Conservation (phyloP, 164 flowering plant species). For the Liriodendron chinense region DNA sequence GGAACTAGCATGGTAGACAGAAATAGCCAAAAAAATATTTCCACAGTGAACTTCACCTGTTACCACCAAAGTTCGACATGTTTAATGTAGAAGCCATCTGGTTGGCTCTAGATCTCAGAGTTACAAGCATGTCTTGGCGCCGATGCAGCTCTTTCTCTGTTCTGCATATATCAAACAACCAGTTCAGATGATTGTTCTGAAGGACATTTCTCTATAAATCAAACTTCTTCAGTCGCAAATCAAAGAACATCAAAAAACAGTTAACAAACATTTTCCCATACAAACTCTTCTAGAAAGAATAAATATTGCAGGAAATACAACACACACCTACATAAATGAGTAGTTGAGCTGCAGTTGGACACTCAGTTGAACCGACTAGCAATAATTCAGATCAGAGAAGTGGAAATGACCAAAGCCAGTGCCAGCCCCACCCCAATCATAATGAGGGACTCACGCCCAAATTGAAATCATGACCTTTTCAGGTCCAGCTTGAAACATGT, state of each 20-base stretch:
- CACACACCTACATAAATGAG: no score
- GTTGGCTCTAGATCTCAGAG: conserved; percentile 69
- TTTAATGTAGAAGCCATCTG: conserved; percentile 81
- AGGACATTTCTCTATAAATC: not conserved
- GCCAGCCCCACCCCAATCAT: no score
- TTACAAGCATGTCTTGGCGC: conserved; percentile 76
- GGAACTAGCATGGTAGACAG: not conserved
- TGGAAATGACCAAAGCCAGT: no score
- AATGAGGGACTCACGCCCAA: no score
- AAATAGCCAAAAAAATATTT: not conserved
- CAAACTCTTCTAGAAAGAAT: no score
- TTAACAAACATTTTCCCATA: not conserved
- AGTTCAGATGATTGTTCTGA: not conserved
- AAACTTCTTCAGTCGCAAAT: not conserved
- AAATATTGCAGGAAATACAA: no score
- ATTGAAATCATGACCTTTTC: no score
- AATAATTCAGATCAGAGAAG: no score
- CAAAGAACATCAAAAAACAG: not conserved
- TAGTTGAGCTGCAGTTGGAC: no score
- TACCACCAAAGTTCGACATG: conserved; percentile 76
- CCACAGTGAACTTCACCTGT: conserved; percentile 23
- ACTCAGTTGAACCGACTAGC: no score
- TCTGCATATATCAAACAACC: conserved; percentile 30
- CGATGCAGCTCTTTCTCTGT: conserved; percentile 86
- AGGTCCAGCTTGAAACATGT: no score